Base-by-base conservation (phyloP, 228 moss, liverwort and hornwort species). In the Sphagnum magellanicum region DNA sequence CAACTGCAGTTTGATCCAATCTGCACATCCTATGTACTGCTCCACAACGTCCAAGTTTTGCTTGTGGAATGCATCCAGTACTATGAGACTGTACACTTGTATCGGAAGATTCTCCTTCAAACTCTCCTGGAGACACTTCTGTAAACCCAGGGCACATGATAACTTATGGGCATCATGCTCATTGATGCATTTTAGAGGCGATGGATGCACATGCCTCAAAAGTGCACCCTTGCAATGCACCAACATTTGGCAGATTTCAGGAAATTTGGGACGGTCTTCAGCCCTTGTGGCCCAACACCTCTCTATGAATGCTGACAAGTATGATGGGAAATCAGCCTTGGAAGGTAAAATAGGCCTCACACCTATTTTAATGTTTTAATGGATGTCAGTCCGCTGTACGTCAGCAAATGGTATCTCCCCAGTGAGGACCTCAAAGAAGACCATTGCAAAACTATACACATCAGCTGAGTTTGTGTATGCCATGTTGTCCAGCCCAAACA, bases 381-480 rank as follows among this genome's bases (percentile, higher is more conserved):
- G 17, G 16, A 78, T 53, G 53, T 80, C 75, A 50, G 50, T 52
- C 46, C 77, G 75, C 50, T 67, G 64, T 1, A 80, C 58, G n/a
- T 74, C 12, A 53, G 72, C 80, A 8, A 80, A 78, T 47, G 84
- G 80, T n/a, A 66, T 75, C 58, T 68, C 72, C 9, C 81, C 78
- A 0, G 81, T 78, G 48, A 84, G 78, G 50, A 81, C 69, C 69
- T 84, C 81, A 46, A 78, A 84, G 80, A 81, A 75, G 48, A 49
- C 72, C 78, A 84, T 73, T 68, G 84, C 76, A 84, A 84, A 84
- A 78, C 73, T 84, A 75, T 78, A 84, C 80, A 81, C 84, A 71
- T 84, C 84, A 47, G 75, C 68, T 48, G 66, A 16, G 57, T 84
- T 81, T 12, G 83, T 75, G 77, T 74, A 81, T 73, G 67, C 75